Evolutionary conservation across 257 asterid species (phyloP), one percentile per base, ranked within the genome.

Genomic region (Rhazya stricta): DNA sequence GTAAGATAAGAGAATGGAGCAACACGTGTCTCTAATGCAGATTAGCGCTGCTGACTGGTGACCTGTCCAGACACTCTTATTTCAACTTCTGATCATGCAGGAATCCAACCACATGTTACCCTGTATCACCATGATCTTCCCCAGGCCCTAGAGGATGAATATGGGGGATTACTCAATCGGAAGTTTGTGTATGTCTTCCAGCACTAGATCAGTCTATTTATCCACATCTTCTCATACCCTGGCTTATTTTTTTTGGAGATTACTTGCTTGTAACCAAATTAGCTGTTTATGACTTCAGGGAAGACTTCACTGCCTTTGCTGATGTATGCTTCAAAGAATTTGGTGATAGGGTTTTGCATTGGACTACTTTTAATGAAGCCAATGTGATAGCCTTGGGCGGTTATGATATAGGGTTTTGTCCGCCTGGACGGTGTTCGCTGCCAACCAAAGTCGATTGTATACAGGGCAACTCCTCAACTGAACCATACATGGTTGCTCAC

Each of bases 21-120:
- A 4, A 45, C 13, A 9, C 12, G 25, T 29, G 23, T 63, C 32
- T 58, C n/a, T 25, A 25, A 12, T 39, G 43, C 43, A 8, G 13
- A 10, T 5, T 63, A 0, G 34, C 30, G 43, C 23, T 61, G 63
- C 6, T 45, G 53, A 34, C 12, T 2, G 5, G 16, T 65, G 16
- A 56, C n/a, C n/a, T 62, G 25, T 43, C 19, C 9, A 37, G 25
- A 30, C 39, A 32, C 48, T 16, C 11, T 9, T 60, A 70, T 18
- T 60, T 10, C 67, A 75, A 41, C 46, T 30, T 29, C 37, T 43
- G n/a, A 45, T 78, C 48, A 36, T 30, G 76, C 80, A 86, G 91
- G 93, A 66, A 88, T 88, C 67, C 80, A 85, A 77, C 88, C 88
- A 1, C 91, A 86, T 69, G 75, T 84, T 74, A 83, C 86, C 9